Percentiles rank a stretch among this genome's conserved stretches.
Evolutionary conservation across 768 basidiomycete genomes (phyloP).

Genomic region (Crucibulum laeve): DNA sequence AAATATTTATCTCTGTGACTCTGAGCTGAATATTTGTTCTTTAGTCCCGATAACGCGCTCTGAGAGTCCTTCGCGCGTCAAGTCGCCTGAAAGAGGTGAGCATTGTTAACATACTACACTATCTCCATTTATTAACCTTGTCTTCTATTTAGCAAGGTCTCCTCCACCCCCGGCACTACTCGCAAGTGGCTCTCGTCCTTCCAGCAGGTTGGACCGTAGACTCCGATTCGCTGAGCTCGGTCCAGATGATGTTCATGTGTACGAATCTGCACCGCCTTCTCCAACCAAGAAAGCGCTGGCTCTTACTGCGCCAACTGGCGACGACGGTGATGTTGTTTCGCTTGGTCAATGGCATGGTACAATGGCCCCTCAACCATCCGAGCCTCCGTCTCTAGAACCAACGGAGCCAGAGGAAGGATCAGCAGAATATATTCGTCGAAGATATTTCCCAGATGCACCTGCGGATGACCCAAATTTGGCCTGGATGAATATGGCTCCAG

Average conservation of each 20-base stretch:
- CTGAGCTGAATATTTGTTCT: background rate
- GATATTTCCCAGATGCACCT: constrained; percentile 75
- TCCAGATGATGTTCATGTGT: constrained; percentile 74
- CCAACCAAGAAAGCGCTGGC: constrained; percentile 60
- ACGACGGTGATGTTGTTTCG: constrained; percentile 34
- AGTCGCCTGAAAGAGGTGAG: constrained; percentile 1
- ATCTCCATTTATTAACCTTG: background rate
- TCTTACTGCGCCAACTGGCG: constrained; percentile 44
- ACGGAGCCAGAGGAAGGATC: constrained; percentile 60
- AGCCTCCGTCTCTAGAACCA: background rate
- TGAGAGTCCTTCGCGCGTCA: background rate
- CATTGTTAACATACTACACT: background rate
- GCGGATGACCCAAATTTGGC: constrained; percentile 69
- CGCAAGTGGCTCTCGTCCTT: constrained; percentile 49
- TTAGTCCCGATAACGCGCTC: constrained; percentile 13
- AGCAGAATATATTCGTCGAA: constrained; percentile 77
- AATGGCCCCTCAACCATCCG: constrained; percentile 5
- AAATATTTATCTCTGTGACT: background rate
- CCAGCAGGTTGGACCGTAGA: constrained; percentile 50
- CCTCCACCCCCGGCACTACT: constrained; percentile 44
- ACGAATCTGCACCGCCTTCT: constrained; percentile 77
- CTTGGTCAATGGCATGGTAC: constrained; percentile 32
- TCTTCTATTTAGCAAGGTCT: constrained; percentile 15
- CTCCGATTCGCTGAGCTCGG: constrained; percentile 76
- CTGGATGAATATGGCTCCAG: constrained; percentile 58